Base-by-base conservation (phyloP, 768 basidiomycete species). In the Paxillus ammoniavirescens region DNA sequence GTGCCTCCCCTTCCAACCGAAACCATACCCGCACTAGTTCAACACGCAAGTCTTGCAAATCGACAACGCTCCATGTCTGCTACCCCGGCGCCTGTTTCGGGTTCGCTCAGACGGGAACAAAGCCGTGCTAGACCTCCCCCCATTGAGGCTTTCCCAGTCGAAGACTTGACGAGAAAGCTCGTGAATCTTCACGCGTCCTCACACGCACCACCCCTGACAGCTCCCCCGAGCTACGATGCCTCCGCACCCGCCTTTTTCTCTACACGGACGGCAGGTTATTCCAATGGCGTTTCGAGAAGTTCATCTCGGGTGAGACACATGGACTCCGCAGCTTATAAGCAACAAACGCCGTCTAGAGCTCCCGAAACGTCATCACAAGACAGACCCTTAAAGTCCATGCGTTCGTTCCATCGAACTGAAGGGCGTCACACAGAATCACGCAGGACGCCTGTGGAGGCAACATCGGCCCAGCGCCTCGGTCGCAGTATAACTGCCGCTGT, bases 341-440 rank as follows among this genome's bases (percentile, higher is more conserved):
- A 64, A 53, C 66, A 63, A 28, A 59, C 50, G 50, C 43, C 56
- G 7, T 35, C 60, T 23, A 63, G 67, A 28, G 51, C 61, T 48
- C 55, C 65, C 42, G 51, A 65, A 17, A 36, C 42, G 8, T 18
- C 59, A 38, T 42, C 64, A 8, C 66, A 64, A 31, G 63, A 65
- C 13, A 61, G 57, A 49, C 42, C 67, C 3, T 58, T 88, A 28
- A 79, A 78, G 17, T 69, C 77, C 18, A 73, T 72, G 76, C 78
- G 82, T 15, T 89, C 88, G 8, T 85, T 90, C 72, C 85, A 82
- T 61, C 80, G 77, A 33, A 65, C 75, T 9, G 69, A 76, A 43
- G 62, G 68, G 43, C 67, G 72, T 33, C 54, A 70, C 14, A 50
- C 62, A 2, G 77, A 78, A 37, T 52, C 65, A n/a, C 63, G 65